phyloP scores from a whole-genome alignment of 1,139 yeast genomes.

The Saccharomyces hybrid region DNA sequence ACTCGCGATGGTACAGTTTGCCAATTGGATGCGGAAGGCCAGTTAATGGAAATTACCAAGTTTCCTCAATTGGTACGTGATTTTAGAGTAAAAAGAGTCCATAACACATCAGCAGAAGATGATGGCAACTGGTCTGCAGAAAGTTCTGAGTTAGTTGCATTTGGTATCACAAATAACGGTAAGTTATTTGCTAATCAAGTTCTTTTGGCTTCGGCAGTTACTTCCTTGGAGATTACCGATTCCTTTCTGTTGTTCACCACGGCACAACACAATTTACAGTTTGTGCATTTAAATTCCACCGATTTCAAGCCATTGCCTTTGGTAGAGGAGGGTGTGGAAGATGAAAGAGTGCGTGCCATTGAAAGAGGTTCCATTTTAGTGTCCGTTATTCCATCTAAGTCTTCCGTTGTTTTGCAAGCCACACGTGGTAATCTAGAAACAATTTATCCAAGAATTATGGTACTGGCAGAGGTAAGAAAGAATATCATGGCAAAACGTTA shows the following conservation, averaged over 20 bases:
- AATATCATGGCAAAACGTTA: slow-evolving; percentile 53
- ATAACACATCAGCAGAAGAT: slow-evolving; percentile 17
- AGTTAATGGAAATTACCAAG: slow-evolving; percentile 35
- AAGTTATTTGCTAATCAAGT: slow-evolving; percentile 58
- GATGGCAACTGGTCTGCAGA: slow-evolving; percentile 31
- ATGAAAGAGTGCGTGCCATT: slow-evolving; percentile 80
- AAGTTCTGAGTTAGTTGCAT: slow-evolving; percentile 38
- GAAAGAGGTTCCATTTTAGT: slow-evolving; percentile 87
- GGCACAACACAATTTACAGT: slow-evolving; percentile 76
- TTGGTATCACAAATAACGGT: slow-evolving; percentile 70
- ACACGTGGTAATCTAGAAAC: slow-evolving; percentile 96
- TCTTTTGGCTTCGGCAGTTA: slow-evolving; percentile 67
- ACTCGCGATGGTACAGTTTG: slow-evolving; percentile 56
- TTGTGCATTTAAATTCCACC: slow-evolving; percentile 55
- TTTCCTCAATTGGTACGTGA: slow-evolving; percentile 69
- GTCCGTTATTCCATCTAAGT: slow-evolving; percentile 71
- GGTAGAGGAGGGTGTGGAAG: slow-evolving; percentile 37
- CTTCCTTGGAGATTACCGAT: slow-evolving; percentile 71
- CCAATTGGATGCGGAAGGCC: slow-evolving; percentile 33
- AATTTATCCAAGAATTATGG: slow-evolving; percentile 87
- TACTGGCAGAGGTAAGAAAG: slow-evolving; percentile 71
- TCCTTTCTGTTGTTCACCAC: slow-evolving; percentile 76
- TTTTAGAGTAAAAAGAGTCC: slow-evolving; percentile 41
- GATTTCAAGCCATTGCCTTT: slow-evolving; percentile 34
- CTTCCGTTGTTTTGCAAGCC: slow-evolving; percentile 82